These are phyloP conservation scores for Dendrobium officinale DNA, from an alignment of 106 monocot species.

Conservation along the genomic window DNA sequence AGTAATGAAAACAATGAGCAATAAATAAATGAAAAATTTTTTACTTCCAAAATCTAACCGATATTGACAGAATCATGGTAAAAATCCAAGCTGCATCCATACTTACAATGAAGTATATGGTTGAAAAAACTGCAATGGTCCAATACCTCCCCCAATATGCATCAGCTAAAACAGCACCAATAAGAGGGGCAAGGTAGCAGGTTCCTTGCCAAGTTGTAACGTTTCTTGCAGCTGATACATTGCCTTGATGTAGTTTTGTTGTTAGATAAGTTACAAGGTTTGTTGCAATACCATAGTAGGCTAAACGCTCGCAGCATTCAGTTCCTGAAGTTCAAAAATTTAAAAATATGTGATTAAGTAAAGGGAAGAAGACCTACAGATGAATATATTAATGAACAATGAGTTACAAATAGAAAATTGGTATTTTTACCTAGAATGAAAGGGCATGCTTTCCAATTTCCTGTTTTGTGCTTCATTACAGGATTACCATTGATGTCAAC, in stretches of 20 bases:
- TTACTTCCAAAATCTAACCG: background rate
- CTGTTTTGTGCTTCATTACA: slow-evolving; percentile 32
- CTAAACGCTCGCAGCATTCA: slow-evolving; percentile 85
- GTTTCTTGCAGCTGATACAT: slow-evolving; percentile 76
- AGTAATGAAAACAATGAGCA: background rate
- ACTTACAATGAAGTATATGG: slow-evolving; percentile 75
- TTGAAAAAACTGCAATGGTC: slow-evolving; percentile 84
- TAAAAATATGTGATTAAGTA: background rate
- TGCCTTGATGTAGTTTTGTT: slow-evolving; percentile 64
- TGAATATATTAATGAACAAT: slow-evolving; percentile 1
- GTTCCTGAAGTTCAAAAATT: slow-evolving; percentile 32
- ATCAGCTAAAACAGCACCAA: slow-evolving; percentile 91
- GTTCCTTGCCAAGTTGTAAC: slow-evolving; percentile 90
- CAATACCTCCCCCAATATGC: slow-evolving; percentile 90
- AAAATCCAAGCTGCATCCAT: background rate
- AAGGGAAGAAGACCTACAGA: background rate
- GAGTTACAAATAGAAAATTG: background rate
- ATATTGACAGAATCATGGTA: background rate
- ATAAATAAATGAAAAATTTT: background rate
- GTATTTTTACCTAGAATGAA: slow-evolving; percentile 36
- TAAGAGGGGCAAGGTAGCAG: slow-evolving; percentile 71
- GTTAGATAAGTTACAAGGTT: slow-evolving; percentile 87
- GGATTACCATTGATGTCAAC: slow-evolving; percentile 43
- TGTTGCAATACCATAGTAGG: slow-evolving; percentile 78
- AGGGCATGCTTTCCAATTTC: slow-evolving; percentile 45